Evolutionary conservation across 495 filamentous ascomycete genomes (phyloP), one percentile per base, ranked within the genome.

Genomic region (Talaromyces trachyspermus): DNA sequence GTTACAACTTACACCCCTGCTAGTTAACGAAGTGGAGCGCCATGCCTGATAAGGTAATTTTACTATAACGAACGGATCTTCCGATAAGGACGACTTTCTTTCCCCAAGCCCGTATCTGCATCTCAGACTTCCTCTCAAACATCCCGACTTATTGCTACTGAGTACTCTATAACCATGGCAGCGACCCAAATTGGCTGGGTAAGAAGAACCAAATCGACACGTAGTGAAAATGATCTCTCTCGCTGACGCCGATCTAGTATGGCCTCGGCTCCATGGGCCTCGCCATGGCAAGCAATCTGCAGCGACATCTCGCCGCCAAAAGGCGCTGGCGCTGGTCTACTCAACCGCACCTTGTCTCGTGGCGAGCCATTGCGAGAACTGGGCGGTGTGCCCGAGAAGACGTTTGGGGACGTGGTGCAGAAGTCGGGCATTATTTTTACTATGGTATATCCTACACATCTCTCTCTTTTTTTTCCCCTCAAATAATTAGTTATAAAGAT

Each of bases 261-360:
- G 69, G 69, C 50, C 67, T 72, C 27, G 69, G 69, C 15, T 70
- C 69, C 44, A 72, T 72, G 67, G 69, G 69, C 52, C 67, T 69
- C n/a, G 69, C 67, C 51, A 72, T 72, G 69, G 69, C 69, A 52
- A 65, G 48, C 32, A 72, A 72, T 48, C 64, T 72, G 11, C 69
- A 72, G 59, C 56, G 61, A 19, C 69, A 74, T 50, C 62, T 72
- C 1, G 64, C 58, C 10, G 37, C 58, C 37, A 69, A 65, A 47
- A 62, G 18, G 58, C 61, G 17, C 36, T 61, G 38, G 58, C 54
- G 19, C 57, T 74, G 17, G 38, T 72, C 36, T 69, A 71, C 45
- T 61, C 61, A 74, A 74, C 51, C 62, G 70, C 37, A 74, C 70
- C 2, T 64, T 70, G 56, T 55, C 64, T 44, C 69, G 66, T 17